phyloP scores from a whole-genome alignment of 352 stramenopile species.

The Thalassiosira oceanica region DNA sequence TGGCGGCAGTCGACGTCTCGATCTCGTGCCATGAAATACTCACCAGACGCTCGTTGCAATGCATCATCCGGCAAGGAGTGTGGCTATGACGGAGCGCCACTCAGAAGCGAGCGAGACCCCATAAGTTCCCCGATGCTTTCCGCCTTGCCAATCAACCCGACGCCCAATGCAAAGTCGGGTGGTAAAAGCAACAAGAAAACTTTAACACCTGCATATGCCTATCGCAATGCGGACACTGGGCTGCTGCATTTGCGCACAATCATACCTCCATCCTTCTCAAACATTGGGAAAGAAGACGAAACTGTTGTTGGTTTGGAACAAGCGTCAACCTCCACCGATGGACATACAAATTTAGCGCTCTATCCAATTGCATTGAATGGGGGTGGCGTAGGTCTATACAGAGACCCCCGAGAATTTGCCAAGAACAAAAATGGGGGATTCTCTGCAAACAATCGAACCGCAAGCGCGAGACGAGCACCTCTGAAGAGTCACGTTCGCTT shows the following conservation, averaged over 20 bases:
- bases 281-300: conserved; percentile 72
- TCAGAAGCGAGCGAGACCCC: conserved; percentile 31
- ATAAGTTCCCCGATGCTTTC: conserved; percentile 26
- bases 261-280: conserved; percentile 85
- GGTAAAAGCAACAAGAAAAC: conserved; percentile 10
- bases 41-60: too few species aligned
- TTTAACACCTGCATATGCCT: conserved; percentile 55
- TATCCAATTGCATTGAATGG: conserved; percentile 65
- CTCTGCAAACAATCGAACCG: conserved; percentile 29
- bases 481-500: conserved; percentile 41
- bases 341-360: conserved; percentile 31
- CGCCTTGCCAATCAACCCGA: conserved; percentile 35
- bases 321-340: conserved; percentile 6
- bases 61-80: too few species aligned
- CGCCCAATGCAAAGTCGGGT: conserved; percentile 7
- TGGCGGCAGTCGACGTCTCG: too few species aligned
- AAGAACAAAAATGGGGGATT: conserved; percentile 19
- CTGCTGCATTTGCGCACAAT: conserved; percentile 55
- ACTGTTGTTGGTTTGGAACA: conserved; percentile 37
- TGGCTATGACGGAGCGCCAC: too few species aligned
- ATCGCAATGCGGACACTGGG: conserved; percentile 48
- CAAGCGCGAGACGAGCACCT: conserved; percentile 6
- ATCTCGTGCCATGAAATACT: too few species aligned
- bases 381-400: conserved; percentile 50
- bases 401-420: conserved; percentile 49